phyloP scores from a whole-genome alignment of 345 rosid species.

The Capsella bursapastoris region DNA sequence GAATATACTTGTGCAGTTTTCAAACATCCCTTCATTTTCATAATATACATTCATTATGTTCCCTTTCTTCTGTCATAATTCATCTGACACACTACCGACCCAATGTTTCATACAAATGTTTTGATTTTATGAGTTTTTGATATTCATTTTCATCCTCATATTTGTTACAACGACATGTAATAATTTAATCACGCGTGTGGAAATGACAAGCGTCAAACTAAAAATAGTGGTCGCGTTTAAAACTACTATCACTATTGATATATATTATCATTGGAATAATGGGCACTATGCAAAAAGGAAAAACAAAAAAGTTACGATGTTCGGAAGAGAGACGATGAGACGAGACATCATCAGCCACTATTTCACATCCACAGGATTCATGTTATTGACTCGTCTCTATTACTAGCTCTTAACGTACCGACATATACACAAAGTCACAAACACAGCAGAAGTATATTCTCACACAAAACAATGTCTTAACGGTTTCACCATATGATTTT shows the following conservation, averaged over 20 bases:
- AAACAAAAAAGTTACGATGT: not conserved
- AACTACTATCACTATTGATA: not conserved
- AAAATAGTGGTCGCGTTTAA: not conserved
- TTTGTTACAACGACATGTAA: not conserved
- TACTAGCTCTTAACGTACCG: not conserved
- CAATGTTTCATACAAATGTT: too few relatives aligned
- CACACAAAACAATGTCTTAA: too few relatives aligned
- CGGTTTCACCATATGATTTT: not conserved
- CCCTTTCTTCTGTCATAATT: too few relatives aligned
- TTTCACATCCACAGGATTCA: not conserved
- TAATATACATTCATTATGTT: too few relatives aligned
- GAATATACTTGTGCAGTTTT: too few relatives aligned
- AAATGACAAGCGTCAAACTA: not conserved
- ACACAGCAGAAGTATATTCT: too few relatives aligned
- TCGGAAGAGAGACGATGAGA: not conserved
- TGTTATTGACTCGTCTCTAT: not conserved
- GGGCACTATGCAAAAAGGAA: not conserved
- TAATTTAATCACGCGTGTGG: not conserved
- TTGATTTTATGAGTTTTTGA: too few relatives aligned
- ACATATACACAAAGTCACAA: not conserved
- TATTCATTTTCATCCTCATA: constrained; percentile 1
- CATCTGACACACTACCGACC: too few relatives aligned
- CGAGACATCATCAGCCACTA: not conserved
- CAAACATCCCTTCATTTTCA: too few relatives aligned
- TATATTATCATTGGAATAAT: not conserved